A percentile compares a stretch with the other conserved stretches of the same genome.
These are phyloP conservation scores for Leishmania arabica DNA, from an alignment of 208 protist species.

Conservation along the genomic window DNA sequence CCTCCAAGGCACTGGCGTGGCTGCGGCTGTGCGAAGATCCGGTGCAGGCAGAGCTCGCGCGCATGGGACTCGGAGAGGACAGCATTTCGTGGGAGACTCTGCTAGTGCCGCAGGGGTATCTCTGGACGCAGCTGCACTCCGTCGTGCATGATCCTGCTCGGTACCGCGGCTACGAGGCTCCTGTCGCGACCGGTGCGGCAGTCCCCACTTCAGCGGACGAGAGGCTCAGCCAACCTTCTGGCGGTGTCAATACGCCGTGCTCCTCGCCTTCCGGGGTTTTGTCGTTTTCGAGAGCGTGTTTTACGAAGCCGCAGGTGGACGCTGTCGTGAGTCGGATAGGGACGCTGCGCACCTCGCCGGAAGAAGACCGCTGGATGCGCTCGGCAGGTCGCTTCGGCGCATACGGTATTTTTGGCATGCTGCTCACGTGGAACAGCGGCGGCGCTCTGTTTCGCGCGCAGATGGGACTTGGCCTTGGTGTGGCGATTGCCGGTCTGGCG, in stretches of 20 bases:
- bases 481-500: constrained; percentile 39
- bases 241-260: not conserved
- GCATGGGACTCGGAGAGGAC: constrained; percentile 33
- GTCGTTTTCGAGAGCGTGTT: constrained; percentile 11
- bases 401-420: constrained; percentile 63
- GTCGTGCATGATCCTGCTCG: constrained; percentile 33
- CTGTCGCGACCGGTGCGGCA: constrained; percentile 5
- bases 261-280: not conserved
- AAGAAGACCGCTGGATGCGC: constrained; percentile 69
- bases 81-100: constrained; percentile 30
- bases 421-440: constrained; percentile 79
- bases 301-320: constrained; percentile 71
- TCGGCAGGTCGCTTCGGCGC: constrained; percentile 51
- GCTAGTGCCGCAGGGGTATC: constrained; percentile 34
- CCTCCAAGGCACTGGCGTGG: constrained; percentile 6
- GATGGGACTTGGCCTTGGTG: constrained; percentile 75
- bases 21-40: constrained; percentile 26
- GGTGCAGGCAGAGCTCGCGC: constrained; percentile 24
- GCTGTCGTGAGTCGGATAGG: constrained; percentile 58
- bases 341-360: constrained; percentile 39
- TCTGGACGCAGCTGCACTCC: constrained; percentile 40
- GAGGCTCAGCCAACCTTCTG: not conserved
- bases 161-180: constrained; percentile 33
- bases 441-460: constrained; percentile 48
- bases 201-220: not conserved